Evolutionary conservation across 306 rosid species (phyloP), one percentile per base, ranked within the genome.

Genomic region (Quercus cerris): DNA sequence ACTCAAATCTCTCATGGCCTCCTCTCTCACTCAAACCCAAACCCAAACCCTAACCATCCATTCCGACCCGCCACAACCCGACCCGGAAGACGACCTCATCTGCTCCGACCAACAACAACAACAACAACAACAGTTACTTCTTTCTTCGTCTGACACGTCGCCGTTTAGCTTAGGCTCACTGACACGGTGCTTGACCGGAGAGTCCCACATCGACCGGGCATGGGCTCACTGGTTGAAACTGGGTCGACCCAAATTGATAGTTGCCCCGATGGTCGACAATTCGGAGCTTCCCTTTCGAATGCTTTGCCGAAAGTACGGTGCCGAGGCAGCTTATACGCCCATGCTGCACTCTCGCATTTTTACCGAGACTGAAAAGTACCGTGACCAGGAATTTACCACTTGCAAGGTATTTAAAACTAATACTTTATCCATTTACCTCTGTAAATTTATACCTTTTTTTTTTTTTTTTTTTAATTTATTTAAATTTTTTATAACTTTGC

Each of bases 261-360:
- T 96, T 1, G 98, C 99, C 66, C 99, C 98, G 3, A 96, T 96
- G 97, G 98, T 96, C 3, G 99, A 96, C 80, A 96, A 96, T 76
- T 96, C 99, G 19, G 99, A 96, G 84, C 85, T 96, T 2, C 98
- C 98, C 0, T 96, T 90, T 70, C 91, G 99, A 52, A 46, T 96
- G 97, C 89, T 96, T 64, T 96, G 98, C 80, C 90, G 93, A 56
- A 96, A 93, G 86, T 96, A 90, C 71, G 99, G 97, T 23, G 98
- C 98, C 31, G 82, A 77, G 33, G 87, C 89, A 0, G 89, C 91
- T 4, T 89, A 89, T 75, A 89, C 91, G 6, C 91, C 91, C 4
- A 87, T 89, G 93, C 66, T 89, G 5, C 91, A 89, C 82, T 85
- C 93, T 25, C 87, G 88, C 38, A 85, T 89, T 69, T 89, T 87